Base-by-base conservation (phyloP, 306 rosid species). In the Hylodesmum podocarpum region DNA sequence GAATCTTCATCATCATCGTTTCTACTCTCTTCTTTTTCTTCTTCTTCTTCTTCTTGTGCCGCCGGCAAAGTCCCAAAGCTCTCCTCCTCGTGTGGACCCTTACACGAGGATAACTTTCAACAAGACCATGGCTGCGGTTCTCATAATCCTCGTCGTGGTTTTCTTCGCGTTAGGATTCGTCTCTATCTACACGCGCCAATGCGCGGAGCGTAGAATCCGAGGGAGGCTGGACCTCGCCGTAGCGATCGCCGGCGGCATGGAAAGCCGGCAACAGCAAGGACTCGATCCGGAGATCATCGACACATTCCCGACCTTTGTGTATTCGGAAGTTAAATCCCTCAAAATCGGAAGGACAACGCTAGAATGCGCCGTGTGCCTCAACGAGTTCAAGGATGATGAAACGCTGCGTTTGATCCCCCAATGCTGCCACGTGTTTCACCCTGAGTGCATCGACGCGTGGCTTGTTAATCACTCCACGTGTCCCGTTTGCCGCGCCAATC, bases 361-460 rank as follows among this genome's bases (percentile, higher is more conserved):
- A 1, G 96, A 91, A 68, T 93, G 97, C 62, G 96, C 97, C 1
- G 96, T 93, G 7, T 91, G 98, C 70, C 75, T 93, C 15, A 88
- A 83, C 80, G 98, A 89, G 65, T 93, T 93, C 33, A 78, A 53
- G 8, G 91, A 84, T 72, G 75, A 83, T 1, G 98, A 93, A 73
- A 88, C 86, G 58, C 88, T 93, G 88, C 98, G 97, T 83, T 87
- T 93, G 78, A 78, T 93, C 25, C 96, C 97, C 6, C 76, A 79
- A 3, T 93, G 98, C 57, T 86, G 84, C 81, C 98, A 93, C 74
- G 93, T 91, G 53, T 93, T 93, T 72, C 98, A 93, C 80, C 76
- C 89, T 0, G 84, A 76, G 7, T 93, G 98, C 47, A 82, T 93
- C 37, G 98, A 93, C 58, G 73, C 77, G 1, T 91, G 98, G 98